Evolutionary conservation across 345 rosid genomes (phyloP), one percentile per base, ranked within the genome.

Genomic region (Rhizophora apiculata): DNA sequence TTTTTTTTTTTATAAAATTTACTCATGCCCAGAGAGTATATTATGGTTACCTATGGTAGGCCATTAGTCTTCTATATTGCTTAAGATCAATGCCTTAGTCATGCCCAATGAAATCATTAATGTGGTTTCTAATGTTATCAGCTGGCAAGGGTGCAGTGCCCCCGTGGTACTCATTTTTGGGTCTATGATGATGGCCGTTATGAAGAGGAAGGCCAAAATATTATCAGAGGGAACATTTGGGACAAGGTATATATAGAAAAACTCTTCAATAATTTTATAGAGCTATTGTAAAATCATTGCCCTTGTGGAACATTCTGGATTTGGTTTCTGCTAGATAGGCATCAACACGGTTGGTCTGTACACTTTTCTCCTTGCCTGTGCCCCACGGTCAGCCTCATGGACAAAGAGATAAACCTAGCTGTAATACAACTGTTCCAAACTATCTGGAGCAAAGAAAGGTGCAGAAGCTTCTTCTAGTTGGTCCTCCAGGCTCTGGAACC

Each of bases 401-500:
- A 66, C 72, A 34, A 34, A 85, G 88, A 64, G 96, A 90, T 74
- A 94, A 94, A 69, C 74, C 89, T 32, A 89, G 96, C 80, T 88
- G 75, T 84, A 85, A 87, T 74, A 78, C 81, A 19, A 79, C 85
- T 1, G 81, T 92, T 81, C 96, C 98, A 26, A 90, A 80, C 78
- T 96, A 92, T 83, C 67, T 89, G 29, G 99, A 96, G 83, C 94
- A 84, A 78, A 92, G 78, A 69, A 90, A 74, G 69, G 81, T 73
- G 43, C 96, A 96, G 76, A 96, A 88, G 83, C 89, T 95, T 74
- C 89, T 95, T 68, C 80, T 95, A 80, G 85, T 95, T 10, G 97
- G 99, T 49, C 82, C 81, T 57, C 85, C 79, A 65, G 92, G 97
- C 37, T 88, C 97, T n/a, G 99, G 99, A 81, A 92, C 99, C 30